Evolutionary conservation across 1,284 basidiomycete species (phyloP), one percentile per base, ranked within the genome.

Genomic region (Athelia psychrophila): DNA sequence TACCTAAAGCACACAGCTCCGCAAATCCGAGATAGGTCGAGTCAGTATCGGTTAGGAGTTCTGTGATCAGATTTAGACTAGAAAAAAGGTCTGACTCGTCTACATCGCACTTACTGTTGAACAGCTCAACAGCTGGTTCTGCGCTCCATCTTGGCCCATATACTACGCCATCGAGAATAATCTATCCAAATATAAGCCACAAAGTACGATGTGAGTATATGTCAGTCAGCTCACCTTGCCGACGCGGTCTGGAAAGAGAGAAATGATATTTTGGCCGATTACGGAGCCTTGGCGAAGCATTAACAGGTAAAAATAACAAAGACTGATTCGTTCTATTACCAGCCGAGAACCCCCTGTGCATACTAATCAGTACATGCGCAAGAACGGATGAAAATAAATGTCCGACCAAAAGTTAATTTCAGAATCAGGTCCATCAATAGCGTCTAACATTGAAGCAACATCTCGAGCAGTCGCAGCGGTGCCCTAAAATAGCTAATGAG

Each of bases 391-490:
- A 23, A 23, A 20, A 12, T 27, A n/a, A 46, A 46, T 8, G 8
- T 5, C 16, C 9, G 9, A 46, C 44, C 44, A 46, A 20, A 23
- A 46, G 25, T 46, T 46, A 8, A 46, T 46, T 6, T 46, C 44
- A 24, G 44, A 46, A 20, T 20, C 44, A 19, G 44, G 6, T 6
- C 44, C 44, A 46, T 46, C 44, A 27, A 46, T 46, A 24, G 44
- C 44, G 25, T 46, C 44, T n/a, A 27, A 8, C 44, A 46, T 46
- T 12, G 44, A 46, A 10, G 44, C 44, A n/a, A 46, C 44, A 46
- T 46, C 44, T 23, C 44, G 44, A 4, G 44, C 44, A 23, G 16
- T 46, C n/a, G 44, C 44, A 12, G 44, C 44, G 24, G 44, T 46
- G 16, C 44, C 44, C 44, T 46, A 20, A 23, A n/a, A 27, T 16